A percentile compares a stretch with the other conserved stretches of the same genome.
Conservation (phyloP, 306 rosid genomes). For the Quercus cerris region DNA sequence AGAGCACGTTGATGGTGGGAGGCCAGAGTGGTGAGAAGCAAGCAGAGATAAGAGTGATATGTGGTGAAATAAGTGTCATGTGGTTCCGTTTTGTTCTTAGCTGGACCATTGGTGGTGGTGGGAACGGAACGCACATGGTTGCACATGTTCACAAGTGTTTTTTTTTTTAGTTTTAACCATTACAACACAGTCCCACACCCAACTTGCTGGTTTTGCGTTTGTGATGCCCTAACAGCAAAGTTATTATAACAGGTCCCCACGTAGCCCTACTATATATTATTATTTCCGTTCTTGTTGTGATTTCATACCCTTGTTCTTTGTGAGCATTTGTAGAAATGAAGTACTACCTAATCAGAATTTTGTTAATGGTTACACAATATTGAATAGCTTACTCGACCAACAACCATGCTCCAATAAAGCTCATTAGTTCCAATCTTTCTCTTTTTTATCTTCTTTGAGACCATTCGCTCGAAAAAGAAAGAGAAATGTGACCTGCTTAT, state of each 20-base stretch:
- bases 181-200: constrained; percentile 9
- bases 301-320: background rate
- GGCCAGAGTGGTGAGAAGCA: background rate
- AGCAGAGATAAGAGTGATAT: background rate
- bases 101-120: constrained; percentile 38
- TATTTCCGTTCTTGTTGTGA: background rate
- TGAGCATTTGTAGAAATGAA: no score
- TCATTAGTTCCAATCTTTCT: no score
- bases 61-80: background rate
- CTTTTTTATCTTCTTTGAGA: no score
- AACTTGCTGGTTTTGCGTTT: background rate
- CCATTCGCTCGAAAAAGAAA: no score
- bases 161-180: background rate
- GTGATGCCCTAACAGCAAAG: background rate
- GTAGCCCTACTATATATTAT: background rate
- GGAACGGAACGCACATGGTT: constrained; percentile 58
- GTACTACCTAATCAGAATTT: no score
- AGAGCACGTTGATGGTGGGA: background rate
- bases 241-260: background rate
- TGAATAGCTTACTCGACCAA: no score
- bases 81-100: constrained; percentile 14
- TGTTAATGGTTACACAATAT: no score
- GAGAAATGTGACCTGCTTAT: no score
- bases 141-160: constrained; percentile 30
- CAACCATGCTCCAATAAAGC: no score